phyloP scores from a whole-genome alignment of 257 asterid species.

The Nicotiana benthamiana region DNA sequence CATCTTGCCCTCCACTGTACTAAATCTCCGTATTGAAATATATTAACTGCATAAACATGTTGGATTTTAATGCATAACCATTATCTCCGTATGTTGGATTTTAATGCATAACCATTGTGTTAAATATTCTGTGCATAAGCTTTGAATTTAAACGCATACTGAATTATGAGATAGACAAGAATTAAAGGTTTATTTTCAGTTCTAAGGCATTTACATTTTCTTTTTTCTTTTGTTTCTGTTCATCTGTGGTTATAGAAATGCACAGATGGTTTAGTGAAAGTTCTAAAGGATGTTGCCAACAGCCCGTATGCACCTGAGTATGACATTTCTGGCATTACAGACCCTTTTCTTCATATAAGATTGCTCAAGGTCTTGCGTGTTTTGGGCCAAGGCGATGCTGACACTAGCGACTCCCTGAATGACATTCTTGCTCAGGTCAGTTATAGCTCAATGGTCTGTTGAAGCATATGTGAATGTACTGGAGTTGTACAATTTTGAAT shows the following conservation, averaged over 20 bases:
- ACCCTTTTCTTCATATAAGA: constrained; percentile 90
- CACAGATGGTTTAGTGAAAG: constrained; percentile 83
- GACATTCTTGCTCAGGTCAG: constrained; percentile 98
- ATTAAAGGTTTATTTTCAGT: background rate
- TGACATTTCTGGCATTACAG: constrained; percentile 86
- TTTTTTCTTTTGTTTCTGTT: background rate
- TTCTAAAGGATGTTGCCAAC: constrained; percentile 73
- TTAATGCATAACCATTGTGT: background rate
- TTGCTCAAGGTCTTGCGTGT: constrained; percentile 75
- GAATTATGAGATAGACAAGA: background rate
- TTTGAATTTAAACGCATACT: background rate
- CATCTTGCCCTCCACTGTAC: background rate
- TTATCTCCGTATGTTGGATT: background rate
- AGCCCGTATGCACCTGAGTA: constrained; percentile 98
- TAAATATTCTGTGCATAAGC: background rate
- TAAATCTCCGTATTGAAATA: background rate
- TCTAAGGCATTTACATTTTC: background rate
- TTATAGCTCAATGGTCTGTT: background rate
- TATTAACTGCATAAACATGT: background rate
- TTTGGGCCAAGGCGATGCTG: constrained; percentile 89
- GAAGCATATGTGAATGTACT: background rate
- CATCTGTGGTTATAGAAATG: constrained; percentile 52
- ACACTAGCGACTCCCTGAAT: constrained; percentile 90
- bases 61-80: background rate
- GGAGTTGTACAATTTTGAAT: background rate